phyloP scores from a whole-genome alignment of 345 rosid genomes.

The Pugionium dolabratum region DNA sequence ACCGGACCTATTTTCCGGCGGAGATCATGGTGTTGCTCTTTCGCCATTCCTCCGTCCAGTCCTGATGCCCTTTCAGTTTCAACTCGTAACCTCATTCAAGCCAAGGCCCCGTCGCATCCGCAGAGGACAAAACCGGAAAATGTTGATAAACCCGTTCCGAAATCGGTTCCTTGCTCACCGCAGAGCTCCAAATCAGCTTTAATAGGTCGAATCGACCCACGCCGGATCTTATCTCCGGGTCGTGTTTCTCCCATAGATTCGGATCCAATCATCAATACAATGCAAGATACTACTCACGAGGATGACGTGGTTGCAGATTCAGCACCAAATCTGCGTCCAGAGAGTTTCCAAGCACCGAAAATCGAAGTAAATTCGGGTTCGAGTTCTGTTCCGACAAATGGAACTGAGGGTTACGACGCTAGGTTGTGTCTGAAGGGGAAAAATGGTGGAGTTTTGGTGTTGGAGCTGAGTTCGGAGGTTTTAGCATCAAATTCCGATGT shows the following conservation, averaged over 20 bases:
- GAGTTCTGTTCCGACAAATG: constrained; percentile 2
- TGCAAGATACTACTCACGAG: constrained; percentile 36
- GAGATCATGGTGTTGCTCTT: constrained; percentile 84
- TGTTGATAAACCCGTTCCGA: constrained; percentile 41
- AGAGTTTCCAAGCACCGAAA: constrained; percentile 46
- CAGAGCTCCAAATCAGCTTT: constrained; percentile 69
- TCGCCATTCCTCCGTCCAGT: constrained; percentile 69
- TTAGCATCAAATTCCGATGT: constrained; percentile 64
- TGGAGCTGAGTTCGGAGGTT: constrained; percentile 72
- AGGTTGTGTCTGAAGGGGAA: constrained; percentile 73
- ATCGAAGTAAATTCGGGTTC: constrained; percentile 36
- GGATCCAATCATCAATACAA: constrained; percentile 41
- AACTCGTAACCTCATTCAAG: constrained; percentile 38
- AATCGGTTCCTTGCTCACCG: constrained; percentile 65
- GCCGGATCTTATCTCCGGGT: constrained; percentile 91
- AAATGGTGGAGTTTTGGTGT: constrained; percentile 62
- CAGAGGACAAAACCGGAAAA: constrained; percentile 44
- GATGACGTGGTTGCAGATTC: constrained; percentile 34
- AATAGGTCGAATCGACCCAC: constrained; percentile 77
- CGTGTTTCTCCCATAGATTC: constrained; percentile 93
- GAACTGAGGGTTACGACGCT: constrained; percentile 46
- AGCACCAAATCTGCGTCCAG: constrained; percentile 39
- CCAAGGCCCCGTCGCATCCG: constrained; percentile 30
- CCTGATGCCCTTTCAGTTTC: constrained; percentile 58
- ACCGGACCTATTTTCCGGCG: constrained; percentile 43